Evolutionary conservation across 1,139 yeast genomes (phyloP), one percentile per base, ranked within the genome.

Genomic region (Groenewaldozyma sp.): DNA sequence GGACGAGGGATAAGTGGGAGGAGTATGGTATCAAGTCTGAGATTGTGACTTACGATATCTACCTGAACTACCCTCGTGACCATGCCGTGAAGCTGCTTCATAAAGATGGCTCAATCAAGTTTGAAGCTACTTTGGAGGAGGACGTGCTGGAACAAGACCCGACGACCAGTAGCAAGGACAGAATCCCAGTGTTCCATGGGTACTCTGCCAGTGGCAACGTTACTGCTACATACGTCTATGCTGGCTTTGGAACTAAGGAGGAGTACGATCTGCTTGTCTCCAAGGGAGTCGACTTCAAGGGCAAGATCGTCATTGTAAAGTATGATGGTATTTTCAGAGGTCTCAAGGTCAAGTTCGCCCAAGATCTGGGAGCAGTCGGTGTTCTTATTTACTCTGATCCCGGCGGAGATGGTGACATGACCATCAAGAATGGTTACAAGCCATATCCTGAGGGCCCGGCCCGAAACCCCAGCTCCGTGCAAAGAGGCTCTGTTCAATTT

Each of bases 401-500:
- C n/a, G 73, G 66, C 17, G 84, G 78, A 50, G 86, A 79, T 54
- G 71, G 70, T 35, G 65, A 63, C 4, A 56, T 73, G 34, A 67
- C 68, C 16, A 65, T 61, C 20, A 65, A 62, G 37, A 70, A 74
- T 44, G 82, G 80, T 3, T 73, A 65, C 53, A 55, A 67, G 45
- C 58, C 78, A 0, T 79, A 79, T 48, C 87, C 87, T 1, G 55
- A 71, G 1, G 87, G 87, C 1, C 78, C 78, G 1, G 83, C 84
- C 1, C 67, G 86, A 46, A 73, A 78, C 50, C 84, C 83, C 17
- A 70, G 78, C 13, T 61, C 78, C 24, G 82, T 82, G 29, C 91
- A 83, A 64, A 71, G 95, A 54, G 95, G 95, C 1, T 78, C 88
- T 43, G 91, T 80, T 3, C 83, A 78, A 59, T 86, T 79, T 54